A percentile compares a stretch with the other conserved stretches of the same genome.
Conservation (phyloP, 495 filamentous ascomycete species). For the Halenospora varia region DNA sequence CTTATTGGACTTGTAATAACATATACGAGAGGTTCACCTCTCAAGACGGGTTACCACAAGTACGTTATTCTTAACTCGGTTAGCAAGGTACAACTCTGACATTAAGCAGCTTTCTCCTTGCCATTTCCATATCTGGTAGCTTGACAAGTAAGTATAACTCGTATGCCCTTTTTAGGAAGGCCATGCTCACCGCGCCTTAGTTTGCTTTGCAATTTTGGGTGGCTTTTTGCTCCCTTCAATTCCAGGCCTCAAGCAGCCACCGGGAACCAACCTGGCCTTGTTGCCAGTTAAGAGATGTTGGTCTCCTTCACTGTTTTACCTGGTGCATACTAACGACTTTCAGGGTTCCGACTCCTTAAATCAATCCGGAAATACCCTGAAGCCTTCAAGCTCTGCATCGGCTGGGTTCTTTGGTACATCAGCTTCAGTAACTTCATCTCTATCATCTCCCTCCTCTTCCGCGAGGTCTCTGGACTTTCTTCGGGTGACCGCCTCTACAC, state of each 20-base stretch:
- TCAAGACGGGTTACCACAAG: slow-evolving; percentile 16
- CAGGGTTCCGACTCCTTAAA: slow-evolving; percentile 16
- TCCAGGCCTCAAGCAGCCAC: slow-evolving; percentile 11
- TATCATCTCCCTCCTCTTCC: slow-evolving; percentile 18
- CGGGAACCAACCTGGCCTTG: slow-evolving; percentile 10
- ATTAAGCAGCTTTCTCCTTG: slow-evolving; percentile 19
- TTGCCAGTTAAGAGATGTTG: slow-evolving; percentile 22
- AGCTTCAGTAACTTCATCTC: slow-evolving; percentile 19
- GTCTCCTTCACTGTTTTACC: background rate
- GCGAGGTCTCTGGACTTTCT: slow-evolving; percentile 22
- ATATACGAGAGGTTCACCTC: slow-evolving; percentile 18
- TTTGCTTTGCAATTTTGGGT: slow-evolving; percentile 17
- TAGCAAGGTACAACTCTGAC: too few species aligned
- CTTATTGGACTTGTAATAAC: slow-evolving; percentile 25
- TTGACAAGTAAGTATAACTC: slow-evolving; percentile 15
- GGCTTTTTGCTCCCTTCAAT: slow-evolving; percentile 20
- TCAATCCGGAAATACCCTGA: slow-evolving; percentile 19
- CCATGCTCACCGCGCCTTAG: background rate
- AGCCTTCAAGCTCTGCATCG: slow-evolving; percentile 27
- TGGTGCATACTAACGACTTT: background rate
- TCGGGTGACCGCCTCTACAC: slow-evolving; percentile 16
- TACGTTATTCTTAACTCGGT: background rate
- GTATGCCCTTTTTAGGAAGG: background rate
- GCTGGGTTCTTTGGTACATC: slow-evolving; percentile 27
- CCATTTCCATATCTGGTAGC: slow-evolving; percentile 22